Percentiles rank a stretch among this genome's conserved stretches.
These are phyloP conservation scores for Hymenochaete sp. DNA, from an alignment of 1,284 basidiomycete species.

Conservation along the genomic window DNA sequence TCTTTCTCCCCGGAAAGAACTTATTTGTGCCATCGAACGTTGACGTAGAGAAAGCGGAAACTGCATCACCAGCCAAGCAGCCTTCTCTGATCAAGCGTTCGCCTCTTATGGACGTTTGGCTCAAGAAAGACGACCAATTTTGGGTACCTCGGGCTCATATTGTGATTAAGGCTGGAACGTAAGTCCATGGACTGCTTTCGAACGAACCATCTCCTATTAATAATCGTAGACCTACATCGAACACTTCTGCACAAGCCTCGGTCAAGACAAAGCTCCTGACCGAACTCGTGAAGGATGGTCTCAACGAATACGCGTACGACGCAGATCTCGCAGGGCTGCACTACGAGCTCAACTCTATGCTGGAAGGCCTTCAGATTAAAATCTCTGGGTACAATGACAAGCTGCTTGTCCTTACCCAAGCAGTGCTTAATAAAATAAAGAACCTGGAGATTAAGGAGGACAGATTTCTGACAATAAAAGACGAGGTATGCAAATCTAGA, in stretches of 20 bases:
- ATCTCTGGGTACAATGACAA: slow-evolving; percentile 95
- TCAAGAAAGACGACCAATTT: slow-evolving; percentile 94
- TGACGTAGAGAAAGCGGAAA: slow-evolving; percentile 67
- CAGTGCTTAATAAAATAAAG: slow-evolving; percentile 70
- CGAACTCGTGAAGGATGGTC: slow-evolving; percentile 81
- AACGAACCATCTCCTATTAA: slow-evolving; percentile 6
- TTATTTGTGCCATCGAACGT: slow-evolving; percentile 87
- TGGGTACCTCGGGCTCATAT: slow-evolving; percentile 84
- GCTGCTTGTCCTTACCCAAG: slow-evolving; percentile 66
- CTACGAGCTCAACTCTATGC: slow-evolving; percentile 65
- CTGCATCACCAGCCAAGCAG: slow-evolving; percentile 59
- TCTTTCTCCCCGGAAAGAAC: slow-evolving; percentile 81
- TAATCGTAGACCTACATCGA: slow-evolving; percentile 40
- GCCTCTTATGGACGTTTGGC: slow-evolving; percentile 71
- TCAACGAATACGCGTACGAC: slow-evolving; percentile 89
- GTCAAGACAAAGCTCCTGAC: slow-evolving; percentile 75
- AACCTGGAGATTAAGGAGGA: slow-evolving; percentile 61
- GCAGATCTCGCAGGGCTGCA: slow-evolving; percentile 86
- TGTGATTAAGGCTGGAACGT: slow-evolving; percentile 69
- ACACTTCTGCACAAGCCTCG: slow-evolving; percentile 45
- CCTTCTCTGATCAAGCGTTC: slow-evolving; percentile 74
- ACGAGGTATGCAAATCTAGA: slow-evolving; percentile 47
- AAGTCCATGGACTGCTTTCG: slow-evolving; percentile 15
- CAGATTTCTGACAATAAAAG: slow-evolving; percentile 78
- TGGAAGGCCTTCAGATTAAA: slow-evolving; percentile 62